Evolutionary conservation across 768 basidiomycete species (phyloP).

Genomic region (Leccinellum rugosiceps): DNA sequence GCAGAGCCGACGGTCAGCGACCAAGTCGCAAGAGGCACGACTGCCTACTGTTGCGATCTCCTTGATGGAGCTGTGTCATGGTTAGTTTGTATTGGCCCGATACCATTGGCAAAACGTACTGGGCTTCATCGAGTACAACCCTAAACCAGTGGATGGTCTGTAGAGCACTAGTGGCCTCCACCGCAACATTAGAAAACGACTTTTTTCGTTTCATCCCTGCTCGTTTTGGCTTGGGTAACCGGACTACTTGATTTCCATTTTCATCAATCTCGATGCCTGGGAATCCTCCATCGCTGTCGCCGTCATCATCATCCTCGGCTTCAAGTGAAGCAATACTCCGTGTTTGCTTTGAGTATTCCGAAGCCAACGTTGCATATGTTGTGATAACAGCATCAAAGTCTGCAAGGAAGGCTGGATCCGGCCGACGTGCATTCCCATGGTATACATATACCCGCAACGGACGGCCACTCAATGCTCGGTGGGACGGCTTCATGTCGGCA

Average conservation of each 20-base stretch:
- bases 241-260: conserved; percentile 58
- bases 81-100: background rate
- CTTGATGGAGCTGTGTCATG: conserved; percentile 78
- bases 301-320: conserved; percentile 66
- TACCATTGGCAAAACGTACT: conserved; percentile 55
- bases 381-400: conserved; percentile 98
- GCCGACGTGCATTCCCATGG: conserved; percentile 85
- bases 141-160: conserved; percentile 97
- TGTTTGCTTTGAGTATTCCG: conserved; percentile 89
- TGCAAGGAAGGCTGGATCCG: conserved; percentile 83
- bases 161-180: conserved; percentile 68
- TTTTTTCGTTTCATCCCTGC: conserved; percentile 67
- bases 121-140: conserved; percentile 90
- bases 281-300: conserved; percentile 60
- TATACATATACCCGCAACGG: conserved; percentile 89
- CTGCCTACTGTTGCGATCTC: conserved; percentile 93
- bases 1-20: conserved; percentile 89
- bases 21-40: conserved; percentile 90
- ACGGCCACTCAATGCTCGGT: conserved; percentile 44
- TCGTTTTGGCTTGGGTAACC: conserved; percentile 64
- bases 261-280: conserved; percentile 66
- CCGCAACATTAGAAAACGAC: conserved; percentile 36
- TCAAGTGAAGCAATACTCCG: conserved; percentile 57
- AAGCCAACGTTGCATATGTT: conserved; percentile 92
- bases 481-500: conserved; percentile 25